Percentiles rank a stretch among this genome's conserved stretches.
phyloP scores from a whole-genome alignment of 2,329 filamentous ascomycete species.

The Mycosphaerella arachidis region DNA sequence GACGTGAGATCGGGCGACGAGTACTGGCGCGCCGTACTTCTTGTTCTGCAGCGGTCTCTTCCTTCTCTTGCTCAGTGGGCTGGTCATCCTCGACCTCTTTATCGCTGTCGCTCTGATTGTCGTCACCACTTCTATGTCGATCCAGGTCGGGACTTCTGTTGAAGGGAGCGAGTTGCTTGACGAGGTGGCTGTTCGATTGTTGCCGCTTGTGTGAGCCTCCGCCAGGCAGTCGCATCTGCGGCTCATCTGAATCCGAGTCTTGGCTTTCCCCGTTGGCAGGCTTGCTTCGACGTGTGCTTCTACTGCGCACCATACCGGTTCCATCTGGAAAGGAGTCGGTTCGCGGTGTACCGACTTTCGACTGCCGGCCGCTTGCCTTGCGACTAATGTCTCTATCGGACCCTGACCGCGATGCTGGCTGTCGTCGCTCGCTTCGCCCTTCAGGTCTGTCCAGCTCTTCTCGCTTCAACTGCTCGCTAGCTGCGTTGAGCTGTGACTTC shows the following conservation, averaged over 20 bases:
- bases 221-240: constrained; percentile 28
- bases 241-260: constrained; percentile 28
- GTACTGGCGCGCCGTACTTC: constrained; percentile 16
- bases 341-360: constrained; percentile 47
- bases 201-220: constrained; percentile 30
- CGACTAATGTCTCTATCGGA: constrained; percentile 19
- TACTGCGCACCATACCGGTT: constrained; percentile 35
- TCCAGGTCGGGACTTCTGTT: constrained; percentile 35
- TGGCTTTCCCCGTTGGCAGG: constrained; percentile 29
- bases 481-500: constrained; percentile 12
- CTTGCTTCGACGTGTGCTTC: constrained; percentile 38
- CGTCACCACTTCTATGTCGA: constrained; percentile 28
- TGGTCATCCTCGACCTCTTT: constrained; percentile 5
- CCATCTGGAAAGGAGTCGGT: constrained; percentile 40
- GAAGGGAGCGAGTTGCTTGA: constrained; percentile 37
- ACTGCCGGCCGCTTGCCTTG: constrained; percentile 39
- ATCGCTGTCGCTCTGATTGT: constrained; percentile 37
- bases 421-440: constrained; percentile 12
- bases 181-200: constrained; percentile 34
- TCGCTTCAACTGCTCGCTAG: constrained; percentile 40
- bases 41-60: constrained; percentile 8
- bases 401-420: constrained; percentile 23
- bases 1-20: constrained; percentile 16
- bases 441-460: constrained; percentile 45
- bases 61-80: constrained; percentile 4